Evolutionary conservation across 2,329 filamentous ascomycete species (phyloP), one percentile per base, ranked within the genome.

Genomic region (Diaporthe humulicola): DNA sequence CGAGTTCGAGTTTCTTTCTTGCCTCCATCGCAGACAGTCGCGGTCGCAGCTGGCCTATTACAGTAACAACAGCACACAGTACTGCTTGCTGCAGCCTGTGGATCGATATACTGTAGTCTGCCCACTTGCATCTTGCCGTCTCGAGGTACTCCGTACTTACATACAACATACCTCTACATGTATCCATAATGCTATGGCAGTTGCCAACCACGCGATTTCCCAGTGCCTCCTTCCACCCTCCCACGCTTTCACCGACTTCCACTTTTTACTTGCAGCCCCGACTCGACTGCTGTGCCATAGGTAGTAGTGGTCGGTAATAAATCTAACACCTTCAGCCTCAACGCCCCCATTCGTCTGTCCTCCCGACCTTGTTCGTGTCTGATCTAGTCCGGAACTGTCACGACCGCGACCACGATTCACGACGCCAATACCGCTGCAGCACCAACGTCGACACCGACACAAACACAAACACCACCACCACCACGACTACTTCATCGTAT

Each of bases 151-250:
- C 25, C 54, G 17, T 57, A 57, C 54, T 36, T 36, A 17, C 33
- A 40, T 25, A 42, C 58, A 10, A 42, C 40, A 19, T 42, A 45
- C 38, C 42, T 66, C 42, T 66, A 22, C 45, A 28, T 67, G 64
- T 67, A 67, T 67, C 64, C 64, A 50, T 67, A 67, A 40, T 52
- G 45, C 45, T 52, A 22, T 67, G 61, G 42, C 22, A 67, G 45
- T 36, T 50, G 30, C 45, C 64, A 67, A 67, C 64, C 64, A 67
- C 64, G 64, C 64, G 64, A 67, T 38, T 67, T 67, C n/a, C 45
- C 30, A 9, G 40, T 22, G 64, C 40, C 38, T 64, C 58, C 25
- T 40, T 38, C 14, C 8, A n/a, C 19, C 10, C 9, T 45, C 17
- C 17, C 64, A 36, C 28, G 7, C 60, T 64, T 52, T 52, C 64